Base-by-base conservation (phyloP, 1,139 yeast species). In the Candida pseudocylindracea region DNA sequence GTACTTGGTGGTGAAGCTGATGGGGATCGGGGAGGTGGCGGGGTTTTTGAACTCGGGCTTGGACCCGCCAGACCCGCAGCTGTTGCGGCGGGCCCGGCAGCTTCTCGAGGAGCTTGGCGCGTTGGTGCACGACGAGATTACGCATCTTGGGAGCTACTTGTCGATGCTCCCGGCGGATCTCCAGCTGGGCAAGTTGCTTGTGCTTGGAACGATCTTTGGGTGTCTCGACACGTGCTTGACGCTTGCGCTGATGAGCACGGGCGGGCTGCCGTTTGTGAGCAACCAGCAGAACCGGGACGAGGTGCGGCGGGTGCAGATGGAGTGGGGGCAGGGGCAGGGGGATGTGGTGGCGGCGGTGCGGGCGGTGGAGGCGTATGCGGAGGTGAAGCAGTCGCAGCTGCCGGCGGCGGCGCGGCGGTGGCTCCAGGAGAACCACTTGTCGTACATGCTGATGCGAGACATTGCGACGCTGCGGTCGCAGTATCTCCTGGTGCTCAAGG, bases 151-250 rank as follows among this genome's bases (percentile, higher is more conserved):
- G n/a, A 63, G 60, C 35, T 83, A 75, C 44, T 57, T 85, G 31
- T 75, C 94, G 0, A 57, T 72, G 43, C 57, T 88, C 36, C 96
- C 96, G 0, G 67, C 93, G 8, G 96, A 88, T 49, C 64, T 88
- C 32, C 72, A 68, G 37, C 75, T 83, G 36, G 95, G 93, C 7
- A 88, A 88, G 45, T 51, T 85, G 33, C 54, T 88, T 32, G 69
- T 85, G 26, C 64, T 71, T 37, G 81, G 93, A 1, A 69, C 91
- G 31, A 63, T 83, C 10, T 79, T 85, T 49, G 92, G 92, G 0
- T 76, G 92, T 43, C 53, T 81, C n/a, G 85, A 78, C 31, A 54
- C 64, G 27, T 75, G 88, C 36, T 57, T 80, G 15, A 67, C 85
- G 0, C 54, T 81, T 20, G 88, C 93, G 0, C 70, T 94, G 0